phyloP scores from a whole-genome alignment of 2,329 filamentous ascomycete genomes.

The Verticillium tricorpus region DNA sequence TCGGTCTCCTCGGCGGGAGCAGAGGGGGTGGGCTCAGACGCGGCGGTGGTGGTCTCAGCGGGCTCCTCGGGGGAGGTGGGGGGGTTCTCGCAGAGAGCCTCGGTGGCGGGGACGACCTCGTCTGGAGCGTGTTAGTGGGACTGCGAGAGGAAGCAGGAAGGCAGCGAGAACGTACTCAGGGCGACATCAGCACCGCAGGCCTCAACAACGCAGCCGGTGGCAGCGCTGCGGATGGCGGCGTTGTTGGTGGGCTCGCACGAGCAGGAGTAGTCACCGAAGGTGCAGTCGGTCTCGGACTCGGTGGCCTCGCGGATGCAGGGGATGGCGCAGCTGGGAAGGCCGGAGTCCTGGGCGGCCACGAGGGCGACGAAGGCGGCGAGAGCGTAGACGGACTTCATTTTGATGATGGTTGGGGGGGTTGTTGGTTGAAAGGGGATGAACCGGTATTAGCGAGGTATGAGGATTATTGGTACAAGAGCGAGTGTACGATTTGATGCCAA shows the following conservation, averaged over 20 bases:
- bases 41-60: conserved; percentile 3
- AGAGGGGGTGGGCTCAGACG: neutral
- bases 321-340: conserved; percentile 29
- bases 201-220: conserved; percentile 29
- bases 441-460: conserved; percentile 3
- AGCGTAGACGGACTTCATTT: conserved; percentile 16
- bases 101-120: conserved; percentile 32
- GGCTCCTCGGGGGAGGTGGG: conserved; percentile 3
- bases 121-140: conserved; percentile 18
- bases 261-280: conserved; percentile 22
- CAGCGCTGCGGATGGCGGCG: conserved; percentile 21
- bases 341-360: conserved; percentile 21
- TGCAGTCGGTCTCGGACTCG: conserved; percentile 24
- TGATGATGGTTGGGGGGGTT: conserved; percentile 5
- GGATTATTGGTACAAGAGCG: conserved; percentile 7
- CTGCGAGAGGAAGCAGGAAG: neutral
- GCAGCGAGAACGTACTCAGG: conserved; percentile 26
- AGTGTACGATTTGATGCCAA: conserved; percentile 4
- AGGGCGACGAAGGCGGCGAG: conserved; percentile 27
- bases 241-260: conserved; percentile 30
- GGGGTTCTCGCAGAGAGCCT: conserved; percentile 25
- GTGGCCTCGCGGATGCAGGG: conserved; percentile 29
- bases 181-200: conserved; percentile 31
- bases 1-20: conserved; percentile 3
- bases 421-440: conserved; percentile 6